Evolutionary conservation across 805 yeast species (phyloP).

Genomic region (Cephaloascus albidus): DNA sequence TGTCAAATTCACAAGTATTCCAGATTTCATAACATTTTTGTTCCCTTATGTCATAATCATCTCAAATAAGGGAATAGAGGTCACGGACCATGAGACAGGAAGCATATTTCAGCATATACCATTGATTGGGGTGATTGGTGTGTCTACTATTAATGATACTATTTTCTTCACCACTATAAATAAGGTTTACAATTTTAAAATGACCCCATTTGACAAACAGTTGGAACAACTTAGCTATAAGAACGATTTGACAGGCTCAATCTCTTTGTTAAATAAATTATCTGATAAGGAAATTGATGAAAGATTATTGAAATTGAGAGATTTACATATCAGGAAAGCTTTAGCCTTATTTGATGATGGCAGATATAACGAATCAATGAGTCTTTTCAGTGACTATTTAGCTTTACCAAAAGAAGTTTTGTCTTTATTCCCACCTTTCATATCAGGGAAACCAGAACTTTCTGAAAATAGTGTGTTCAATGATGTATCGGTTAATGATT

Average conservation of each 20-base stretch:
- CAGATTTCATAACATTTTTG: slow-evolving; percentile 18
- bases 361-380: slow-evolving; percentile 25
- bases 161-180: slow-evolving; percentile 17
- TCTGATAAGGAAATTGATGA: slow-evolving; percentile 4
- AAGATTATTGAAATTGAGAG: slow-evolving; percentile 26
- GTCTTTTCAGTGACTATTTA: slow-evolving; percentile 38
- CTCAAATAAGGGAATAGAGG: slow-evolving; percentile 17
- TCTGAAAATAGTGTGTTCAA: neutral
- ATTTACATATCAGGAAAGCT: slow-evolving; percentile 32
- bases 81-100: slow-evolving; percentile 26
- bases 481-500: neutral
- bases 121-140: neutral
- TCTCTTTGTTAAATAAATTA: slow-evolving; percentile 26
- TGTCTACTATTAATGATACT: neutral
- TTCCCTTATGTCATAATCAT: slow-evolving; percentile 28
- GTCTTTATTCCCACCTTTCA: slow-evolving; percentile 28
- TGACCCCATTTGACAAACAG: slow-evolving; percentile 19
- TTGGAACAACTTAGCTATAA: slow-evolving; percentile 16
- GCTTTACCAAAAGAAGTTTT: slow-evolving; percentile 53
- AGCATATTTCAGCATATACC: slow-evolving; percentile 17
- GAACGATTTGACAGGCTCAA: slow-evolving; percentile 31
- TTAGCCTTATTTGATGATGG: slow-evolving; percentile 16
- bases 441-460: slow-evolving; percentile 10
- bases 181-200: slow-evolving; percentile 14
- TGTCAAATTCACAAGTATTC: slow-evolving; percentile 8